Conservation (phyloP, 805 yeast species). For the Yarrowia deformans region DNA sequence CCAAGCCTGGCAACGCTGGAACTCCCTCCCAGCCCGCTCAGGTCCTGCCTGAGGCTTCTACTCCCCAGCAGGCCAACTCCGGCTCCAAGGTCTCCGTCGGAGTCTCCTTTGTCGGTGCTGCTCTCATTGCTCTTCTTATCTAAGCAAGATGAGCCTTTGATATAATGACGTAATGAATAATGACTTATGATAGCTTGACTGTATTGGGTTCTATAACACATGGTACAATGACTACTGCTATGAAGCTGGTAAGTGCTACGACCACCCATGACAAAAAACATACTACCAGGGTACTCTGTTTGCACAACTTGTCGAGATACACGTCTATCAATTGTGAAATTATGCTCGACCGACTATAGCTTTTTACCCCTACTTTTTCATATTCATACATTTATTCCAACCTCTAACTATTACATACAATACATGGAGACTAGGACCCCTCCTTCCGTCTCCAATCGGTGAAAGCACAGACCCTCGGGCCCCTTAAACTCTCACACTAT, state of each 20-base stretch:
- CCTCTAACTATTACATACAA: constrained; percentile 29
- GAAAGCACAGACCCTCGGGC: not conserved
- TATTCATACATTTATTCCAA: constrained; percentile 19
- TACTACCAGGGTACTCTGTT: too few species aligned
- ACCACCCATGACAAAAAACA: too few species aligned
- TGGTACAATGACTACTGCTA: too few species aligned
- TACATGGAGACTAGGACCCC: constrained; percentile 8
- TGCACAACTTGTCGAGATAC: too few species aligned
- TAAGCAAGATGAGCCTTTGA: not conserved
- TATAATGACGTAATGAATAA: constrained; percentile 28
- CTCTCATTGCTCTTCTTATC: constrained; percentile 25
- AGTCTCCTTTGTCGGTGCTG: not conserved
- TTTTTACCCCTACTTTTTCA: too few species aligned
- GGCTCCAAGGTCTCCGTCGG: constrained; percentile 21
- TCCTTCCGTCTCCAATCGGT: not conserved
- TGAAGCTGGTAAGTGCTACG: too few species aligned
- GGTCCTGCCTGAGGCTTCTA: constrained; percentile 3
- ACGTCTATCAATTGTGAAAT: too few species aligned
- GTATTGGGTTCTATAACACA: too few species aligned
- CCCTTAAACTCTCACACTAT: constrained; percentile 44
- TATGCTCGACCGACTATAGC: too few species aligned
- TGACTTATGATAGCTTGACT: constrained; percentile 7
- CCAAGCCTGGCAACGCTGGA: too few species aligned
- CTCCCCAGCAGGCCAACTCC: constrained; percentile 37
- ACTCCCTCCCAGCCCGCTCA: constrained; percentile 1